Base-by-base conservation (phyloP, 768 basidiomycete genomes). In the Lyophyllum semitale region DNA sequence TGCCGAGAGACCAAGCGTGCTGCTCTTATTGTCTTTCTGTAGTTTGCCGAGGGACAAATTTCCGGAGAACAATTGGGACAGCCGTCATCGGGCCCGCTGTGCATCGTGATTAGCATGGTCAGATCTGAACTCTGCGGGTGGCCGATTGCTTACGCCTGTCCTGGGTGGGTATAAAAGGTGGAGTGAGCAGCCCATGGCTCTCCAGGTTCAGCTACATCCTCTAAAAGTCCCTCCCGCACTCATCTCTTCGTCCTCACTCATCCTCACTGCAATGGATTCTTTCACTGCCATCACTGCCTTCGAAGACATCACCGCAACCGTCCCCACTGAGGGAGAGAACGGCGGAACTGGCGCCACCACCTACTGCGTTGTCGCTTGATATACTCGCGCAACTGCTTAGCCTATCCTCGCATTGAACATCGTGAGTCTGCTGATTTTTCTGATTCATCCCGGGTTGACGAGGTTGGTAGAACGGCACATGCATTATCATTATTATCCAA, bases 361-460 rank as follows among this genome's bases (percentile, higher is more conserved):
- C 27, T 52, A 52, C 27, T 52, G 51, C 42, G 51, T 52, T 44
- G 41, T 52, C 27, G 51, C 51, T 44, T 53, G 42, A 53, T 29
- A 44, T 23, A 45, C 37, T 53, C 51, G 42, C 51, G 29, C 51
- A 35, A 23, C 42, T 15, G 15, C 22, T 18, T 12, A 8, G 3
- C 4, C 15, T 17, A 12, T 13, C 15, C 6, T 37, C 15, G 35
- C 35, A 37, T 37, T 15, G 35, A 37, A 37, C 35, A 7, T 37
- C 13, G 35, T 37, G 15, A 37, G 35, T 17, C 35, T 37, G 11
- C 15, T 13, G 11, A 37, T 37, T 17, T n/a, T 37, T 37, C 35
- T 17, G 7, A 6, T 13, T 8, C 8, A 17, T 17, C 35, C 4
- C 35, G 4, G 11, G 23, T 4, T 26, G 20, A 26, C 17, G 6